Evolutionary conservation across 441 rosid genomes (phyloP), one percentile per base, ranked within the genome.

Genomic region (Eruca vesicaria): DNA sequence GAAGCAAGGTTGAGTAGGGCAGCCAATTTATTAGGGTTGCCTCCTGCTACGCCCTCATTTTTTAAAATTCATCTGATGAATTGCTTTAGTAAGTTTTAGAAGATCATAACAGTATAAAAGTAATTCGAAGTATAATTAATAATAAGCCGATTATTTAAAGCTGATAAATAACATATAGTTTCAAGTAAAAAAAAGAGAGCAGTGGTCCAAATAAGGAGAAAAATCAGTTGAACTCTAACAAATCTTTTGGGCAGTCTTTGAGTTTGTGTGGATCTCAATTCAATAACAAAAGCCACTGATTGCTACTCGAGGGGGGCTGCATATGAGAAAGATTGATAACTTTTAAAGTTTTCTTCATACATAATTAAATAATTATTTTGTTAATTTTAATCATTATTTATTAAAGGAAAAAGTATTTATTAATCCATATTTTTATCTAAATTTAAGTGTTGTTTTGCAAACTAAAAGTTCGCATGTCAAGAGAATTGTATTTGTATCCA

Each of bases 231-330:
- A 74, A 74, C 26, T 69, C 68, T 64, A n/a, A n/a, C 58, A 69
- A 60, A 69, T 56, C 68, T 69, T 73, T 31, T 63, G 71, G 56
- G 62, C 50, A 72, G 68, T 78, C 60, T 61, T 73, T 69, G 82
- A 73, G 73, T 78, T 73, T 63, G 79, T 79, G 79, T 79, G 82
- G 79, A 79, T 79, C 75, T 79, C 68, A 69, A 79, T 79, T 79
- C 68, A 56, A 67, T 66, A 68, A 61, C 59, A 52, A 78, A 79
- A 64, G 78, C 33, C 78, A 73, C 75, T 79, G 82, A 79, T 79
- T 79, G 75, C 79, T 79, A 74, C 75, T 73, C 73, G 78, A 79
- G 75, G 76, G 71, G 18, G 75, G 57, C 66, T 78, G 66, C 81
- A 63, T 56, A 63, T 53, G 55, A 41, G 53, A 68, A 60, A 78